Conservation (phyloP, 2,329 filamentous ascomycete genomes). For the Epichloe festucae region DNA sequence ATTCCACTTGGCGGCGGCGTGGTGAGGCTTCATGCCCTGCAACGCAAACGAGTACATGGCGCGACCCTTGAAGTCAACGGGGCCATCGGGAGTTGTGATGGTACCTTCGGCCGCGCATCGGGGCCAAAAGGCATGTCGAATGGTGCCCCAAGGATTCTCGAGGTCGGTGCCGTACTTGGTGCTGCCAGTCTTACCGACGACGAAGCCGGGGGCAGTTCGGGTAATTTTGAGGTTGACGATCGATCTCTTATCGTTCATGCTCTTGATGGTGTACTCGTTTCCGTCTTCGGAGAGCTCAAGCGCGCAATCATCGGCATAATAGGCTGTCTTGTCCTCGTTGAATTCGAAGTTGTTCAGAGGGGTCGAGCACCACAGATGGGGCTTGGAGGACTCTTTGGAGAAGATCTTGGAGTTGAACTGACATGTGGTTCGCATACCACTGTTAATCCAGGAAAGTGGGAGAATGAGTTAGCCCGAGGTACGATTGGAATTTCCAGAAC, state of each 20-base stretch:
- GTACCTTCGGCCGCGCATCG: conserved; percentile 69
- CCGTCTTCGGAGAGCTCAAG: conserved; percentile 79
- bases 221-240: conserved; percentile 80
- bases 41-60: conserved; percentile 74
- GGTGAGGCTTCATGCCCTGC: conserved; percentile 98
- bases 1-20: conserved; percentile 85
- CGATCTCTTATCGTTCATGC: conserved; percentile 64
- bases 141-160: conserved; percentile 74
- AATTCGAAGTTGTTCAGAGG: conserved; percentile 69
- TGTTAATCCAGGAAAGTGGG: conserved; percentile 22
- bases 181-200: conserved; percentile 71
- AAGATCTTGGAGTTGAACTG: conserved; percentile 96
- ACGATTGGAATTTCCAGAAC: background rate
- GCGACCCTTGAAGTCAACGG: conserved; percentile 68
- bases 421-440: conserved; percentile 76
- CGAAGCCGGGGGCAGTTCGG: conserved; percentile 65
- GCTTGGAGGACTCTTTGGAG: conserved; percentile 57
- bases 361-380: conserved; percentile 73
- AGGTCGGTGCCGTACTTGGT: conserved; percentile 80
- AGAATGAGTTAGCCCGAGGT: background rate
- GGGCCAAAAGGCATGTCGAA: conserved; percentile 93
- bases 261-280: conserved; percentile 77
- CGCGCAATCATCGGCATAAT: conserved; percentile 77
- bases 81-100: conserved; percentile 70
- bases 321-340: conserved; percentile 68